A percentile compares a stretch with the other conserved stretches of the same genome.
phyloP scores from a whole-genome alignment of 2,329 filamentous ascomycete genomes.

The Fusarium sp. region DNA sequence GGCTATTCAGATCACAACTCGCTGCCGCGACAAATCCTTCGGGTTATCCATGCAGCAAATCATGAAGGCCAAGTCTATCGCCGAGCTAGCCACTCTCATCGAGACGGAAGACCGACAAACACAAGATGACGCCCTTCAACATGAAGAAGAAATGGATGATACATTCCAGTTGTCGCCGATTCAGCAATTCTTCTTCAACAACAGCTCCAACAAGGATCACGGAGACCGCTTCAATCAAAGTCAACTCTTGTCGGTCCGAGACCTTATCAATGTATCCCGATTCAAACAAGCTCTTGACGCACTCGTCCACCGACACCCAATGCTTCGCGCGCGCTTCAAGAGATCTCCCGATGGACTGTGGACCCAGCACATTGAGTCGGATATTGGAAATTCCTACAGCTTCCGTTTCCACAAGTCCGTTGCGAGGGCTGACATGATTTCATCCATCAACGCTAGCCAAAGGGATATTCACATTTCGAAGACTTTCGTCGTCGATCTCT shows the following conservation, averaged over 20 bases:
- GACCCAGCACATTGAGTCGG: conserved; percentile 39
- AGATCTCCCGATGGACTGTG: conserved; percentile 18
- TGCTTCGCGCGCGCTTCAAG: conserved; percentile 49
- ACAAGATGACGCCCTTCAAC: background rate
- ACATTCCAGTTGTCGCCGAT: conserved; percentile 54
- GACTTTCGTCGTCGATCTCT: conserved; percentile 20
- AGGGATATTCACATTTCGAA: background rate
- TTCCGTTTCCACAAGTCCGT: conserved; percentile 32
- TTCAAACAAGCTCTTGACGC: conserved; percentile 38
- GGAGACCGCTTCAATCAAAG: conserved; percentile 56
- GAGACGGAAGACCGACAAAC: background rate
- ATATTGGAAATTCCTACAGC: conserved; percentile 28
- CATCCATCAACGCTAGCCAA: conserved; percentile 8
- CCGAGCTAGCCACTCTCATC: conserved; percentile 33
- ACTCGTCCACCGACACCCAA: conserved; percentile 46
- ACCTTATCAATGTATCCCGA: conserved; percentile 4
- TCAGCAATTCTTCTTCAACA: conserved; percentile 53
- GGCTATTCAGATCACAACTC: conserved; percentile 55
- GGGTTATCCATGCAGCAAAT: conserved; percentile 47
- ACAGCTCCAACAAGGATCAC: conserved; percentile 27
- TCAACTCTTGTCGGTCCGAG: conserved; percentile 49
- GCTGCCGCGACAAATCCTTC: conserved; percentile 45
- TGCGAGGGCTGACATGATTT: conserved; percentile 2
- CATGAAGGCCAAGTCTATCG: conserved; percentile 44
- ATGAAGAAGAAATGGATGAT: background rate